Conservation (phyloP, 805 yeast species). For the Sugiyamaella mastotermitis region DNA sequence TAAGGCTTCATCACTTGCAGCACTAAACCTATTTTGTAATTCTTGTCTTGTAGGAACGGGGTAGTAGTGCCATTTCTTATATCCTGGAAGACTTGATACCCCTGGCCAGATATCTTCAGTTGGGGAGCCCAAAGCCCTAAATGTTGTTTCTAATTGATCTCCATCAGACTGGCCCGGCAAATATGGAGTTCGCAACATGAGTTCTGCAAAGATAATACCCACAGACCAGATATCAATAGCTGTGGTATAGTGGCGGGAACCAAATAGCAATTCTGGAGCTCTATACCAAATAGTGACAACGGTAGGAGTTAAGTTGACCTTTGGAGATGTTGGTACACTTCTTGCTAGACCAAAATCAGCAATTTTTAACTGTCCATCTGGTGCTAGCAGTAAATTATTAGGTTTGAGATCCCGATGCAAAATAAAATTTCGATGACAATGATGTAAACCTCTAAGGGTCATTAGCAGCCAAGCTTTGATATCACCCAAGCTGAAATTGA, state of each 20-base stretch:
- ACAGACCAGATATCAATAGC: slow-evolving; percentile 96
- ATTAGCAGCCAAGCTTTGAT: slow-evolving; percentile 90
- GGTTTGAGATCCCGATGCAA: slow-evolving; percentile 93
- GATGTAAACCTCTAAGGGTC: slow-evolving; percentile 92
- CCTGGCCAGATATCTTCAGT: slow-evolving; percentile 90
- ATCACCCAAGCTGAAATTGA: slow-evolving; percentile 79
- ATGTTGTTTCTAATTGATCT: slow-evolving; percentile 90
- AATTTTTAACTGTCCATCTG: slow-evolving; percentile 80
- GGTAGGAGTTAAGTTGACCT: slow-evolving; percentile 71
- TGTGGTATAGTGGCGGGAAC: slow-evolving; percentile 81
- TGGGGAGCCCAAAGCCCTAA: slow-evolving; percentile 94
- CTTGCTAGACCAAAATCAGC: slow-evolving; percentile 98
- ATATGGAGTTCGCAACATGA: slow-evolving; percentile 92
- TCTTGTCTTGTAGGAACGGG: slow-evolving; percentile 82
- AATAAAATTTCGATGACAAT: slow-evolving; percentile 87
- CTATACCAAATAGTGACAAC: slow-evolving; percentile 98
- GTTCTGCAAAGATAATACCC: slow-evolving; percentile 92
- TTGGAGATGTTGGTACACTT: slow-evolving; percentile 60
- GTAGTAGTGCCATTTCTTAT: slow-evolving; percentile 53
- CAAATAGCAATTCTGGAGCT: slow-evolving; percentile 89
- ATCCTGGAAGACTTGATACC: slow-evolving; percentile 71
- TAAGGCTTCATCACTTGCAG: slow-evolving; percentile 82
- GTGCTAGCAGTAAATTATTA: slow-evolving; percentile 78
- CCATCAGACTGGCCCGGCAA: slow-evolving; percentile 86
- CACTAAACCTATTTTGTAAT: slow-evolving; percentile 74